Evolutionary conservation across 495 filamentous ascomycete species (phyloP), one percentile per base, ranked within the genome.

Genomic region (Penicillium coffeae): DNA sequence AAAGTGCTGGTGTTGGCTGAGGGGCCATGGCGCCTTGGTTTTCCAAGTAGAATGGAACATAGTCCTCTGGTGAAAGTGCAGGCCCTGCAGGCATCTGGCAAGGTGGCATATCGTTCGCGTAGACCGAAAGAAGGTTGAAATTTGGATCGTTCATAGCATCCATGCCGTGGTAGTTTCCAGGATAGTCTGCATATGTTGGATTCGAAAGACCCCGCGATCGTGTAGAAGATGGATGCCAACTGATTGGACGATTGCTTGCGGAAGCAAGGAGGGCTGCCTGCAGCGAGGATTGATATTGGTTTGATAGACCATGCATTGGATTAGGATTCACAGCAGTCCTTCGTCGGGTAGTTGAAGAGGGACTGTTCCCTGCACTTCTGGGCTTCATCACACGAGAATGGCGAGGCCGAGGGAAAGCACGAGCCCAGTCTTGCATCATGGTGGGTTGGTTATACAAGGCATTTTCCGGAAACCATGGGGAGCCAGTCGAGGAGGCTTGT

Each of bases 341-440:
- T 55, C 80, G 69, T 52, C 78, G 70, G 45, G 70, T 68, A 50
- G 77, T 66, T 51, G 75, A 69, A 21, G 83, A 77, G 15, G 86
- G 86, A 63, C 85, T 89, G 68, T 82, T 87, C 63, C 76, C 83
- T 41, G 82, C 81, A 67, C 85, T 87, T 21, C 71, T 76, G 5
- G 84, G 80, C 65, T 90, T 89, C 42, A 74, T 72, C 42, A 89
- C 71, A 51, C 84, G 74, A 60, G 80, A 50, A 34, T 61, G 58
- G 50, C 64, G 64, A 9, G 66, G 56, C 27, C 55, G 62, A 37
- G 66, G 65, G 42, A 73, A 68, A 51, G 64, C 61, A 51, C 52
- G 54, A 21, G 58, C 49, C 59, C 67, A 55, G 47, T 71, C 63
- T 42, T 59, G 64, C 45, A 66, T 57, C 22, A 38, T 51, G 48